Conservation (phyloP, 2,329 filamentous ascomycete species). For the Exophiala dermatitidis region DNA sequence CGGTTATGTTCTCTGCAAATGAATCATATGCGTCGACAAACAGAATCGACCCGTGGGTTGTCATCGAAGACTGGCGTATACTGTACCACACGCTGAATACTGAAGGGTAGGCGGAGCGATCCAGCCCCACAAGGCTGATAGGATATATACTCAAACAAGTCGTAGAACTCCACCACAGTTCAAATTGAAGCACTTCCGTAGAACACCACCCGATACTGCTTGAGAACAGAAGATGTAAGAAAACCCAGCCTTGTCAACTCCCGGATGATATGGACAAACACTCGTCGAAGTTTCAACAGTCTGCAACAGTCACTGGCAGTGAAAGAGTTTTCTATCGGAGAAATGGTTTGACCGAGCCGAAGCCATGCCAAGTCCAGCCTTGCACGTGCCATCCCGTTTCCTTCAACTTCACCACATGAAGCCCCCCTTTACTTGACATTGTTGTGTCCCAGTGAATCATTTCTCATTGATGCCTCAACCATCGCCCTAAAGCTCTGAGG, state of each 20-base stretch:
- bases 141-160: too few species aligned
- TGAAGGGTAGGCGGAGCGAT: not conserved
- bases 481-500: too few species aligned
- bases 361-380: not conserved
- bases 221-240: too few species aligned
- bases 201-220: too few species aligned
- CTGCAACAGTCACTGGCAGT: not conserved
- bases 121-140: not conserved
- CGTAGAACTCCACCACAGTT: too few species aligned
- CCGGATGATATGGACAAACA: too few species aligned
- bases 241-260: too few species aligned
- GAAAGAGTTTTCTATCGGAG: not conserved
- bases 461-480: not conserved
- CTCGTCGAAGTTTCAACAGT: too few species aligned
- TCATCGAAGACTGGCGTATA: slow-evolving; percentile 1
- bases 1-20: slow-evolving; percentile 90
- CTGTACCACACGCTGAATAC: not conserved
- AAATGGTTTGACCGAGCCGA: not conserved
- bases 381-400: not conserved
- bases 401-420: too few species aligned
- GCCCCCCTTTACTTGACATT: not conserved
- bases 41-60: slow-evolving; percentile 45
- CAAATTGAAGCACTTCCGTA: too few species aligned
- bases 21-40: slow-evolving; percentile 96
- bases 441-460: not conserved